These are phyloP conservation scores for Raddia distichophylla DNA, from an alignment of 176 grass and related monocot species.

Conservation along the genomic window DNA sequence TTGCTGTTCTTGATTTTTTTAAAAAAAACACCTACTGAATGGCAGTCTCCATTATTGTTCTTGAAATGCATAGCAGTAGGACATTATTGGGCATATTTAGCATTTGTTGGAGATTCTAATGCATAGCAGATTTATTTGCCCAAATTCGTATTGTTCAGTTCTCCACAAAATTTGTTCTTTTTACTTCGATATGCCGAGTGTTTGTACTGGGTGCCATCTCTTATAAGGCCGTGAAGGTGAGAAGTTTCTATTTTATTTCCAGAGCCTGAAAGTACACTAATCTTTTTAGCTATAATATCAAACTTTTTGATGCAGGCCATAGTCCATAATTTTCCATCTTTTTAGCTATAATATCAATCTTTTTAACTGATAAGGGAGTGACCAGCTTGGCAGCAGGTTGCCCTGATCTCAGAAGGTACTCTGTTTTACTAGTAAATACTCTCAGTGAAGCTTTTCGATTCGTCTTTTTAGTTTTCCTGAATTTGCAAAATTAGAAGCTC, in stretches of 20 bases:
- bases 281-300: slow-evolving; percentile 18
- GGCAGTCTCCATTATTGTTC: too few species aligned
- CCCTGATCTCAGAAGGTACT: too few species aligned
- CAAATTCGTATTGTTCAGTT: slow-evolving; percentile 2
- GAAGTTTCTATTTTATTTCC: slow-evolving; percentile 32
- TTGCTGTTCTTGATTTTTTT: too few species aligned
- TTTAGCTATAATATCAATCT: too few species aligned
- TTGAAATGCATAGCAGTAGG: too few species aligned
- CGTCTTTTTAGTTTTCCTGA: not conserved
- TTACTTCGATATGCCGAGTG: slow-evolving; percentile 29
- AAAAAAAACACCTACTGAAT: too few species aligned
- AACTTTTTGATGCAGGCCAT: slow-evolving; percentile 20
- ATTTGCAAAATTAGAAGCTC: not conserved
- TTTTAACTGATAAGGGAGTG: too few species aligned
- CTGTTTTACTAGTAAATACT: not conserved
- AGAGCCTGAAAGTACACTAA: slow-evolving; percentile 21
- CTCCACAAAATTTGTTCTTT: slow-evolving; percentile 13
- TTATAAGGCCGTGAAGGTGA: slow-evolving; percentile 7
- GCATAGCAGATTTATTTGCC: too few species aligned
- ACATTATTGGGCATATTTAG: too few species aligned
- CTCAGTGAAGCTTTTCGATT: not conserved
- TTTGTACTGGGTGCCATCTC: slow-evolving; percentile 33
- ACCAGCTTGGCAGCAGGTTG: too few species aligned
- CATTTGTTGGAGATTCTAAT: too few species aligned
- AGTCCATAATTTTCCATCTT: too few species aligned